These are phyloP conservation scores for Citrus cavaleriei DNA, from an alignment of 345 rosid species.

Conservation along the genomic window DNA sequence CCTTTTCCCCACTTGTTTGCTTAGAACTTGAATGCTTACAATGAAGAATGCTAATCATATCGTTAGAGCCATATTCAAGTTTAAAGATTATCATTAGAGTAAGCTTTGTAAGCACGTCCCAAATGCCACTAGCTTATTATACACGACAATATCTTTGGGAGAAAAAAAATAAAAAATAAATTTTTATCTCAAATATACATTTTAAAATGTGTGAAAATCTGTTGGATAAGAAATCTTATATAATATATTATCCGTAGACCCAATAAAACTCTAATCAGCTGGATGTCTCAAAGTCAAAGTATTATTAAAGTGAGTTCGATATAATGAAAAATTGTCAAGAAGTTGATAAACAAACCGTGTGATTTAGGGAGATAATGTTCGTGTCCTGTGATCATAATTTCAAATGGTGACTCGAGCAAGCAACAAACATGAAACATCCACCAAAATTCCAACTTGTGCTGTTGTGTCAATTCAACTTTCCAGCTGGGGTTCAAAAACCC, in stretches of 20 bases:
- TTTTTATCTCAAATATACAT: too few relatives aligned
- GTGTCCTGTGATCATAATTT: neutral
- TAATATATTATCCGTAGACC: neutral
- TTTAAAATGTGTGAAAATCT: neutral
- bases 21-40: neutral
- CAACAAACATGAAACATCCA: neutral
- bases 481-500: conserved; percentile 20
- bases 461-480: conserved; percentile 13
- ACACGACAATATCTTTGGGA: too few relatives aligned
- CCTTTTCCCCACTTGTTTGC: neutral
- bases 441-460: conserved; percentile 10
- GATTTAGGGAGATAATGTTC: neutral
- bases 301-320: neutral
- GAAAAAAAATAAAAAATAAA: too few relatives aligned
- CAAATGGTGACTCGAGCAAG: neutral
- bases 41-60: too few relatives aligned
- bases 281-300: neutral
- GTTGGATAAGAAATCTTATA: neutral
- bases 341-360: neutral
- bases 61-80: neutral
- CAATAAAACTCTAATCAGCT: neutral
- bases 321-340: neutral
- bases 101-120: neutral
- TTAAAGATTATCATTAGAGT: neutral
- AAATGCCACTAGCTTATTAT: too few relatives aligned